Conservation (phyloP, 2,329 filamentous ascomycete species). For the Aspergillus sp. region DNA sequence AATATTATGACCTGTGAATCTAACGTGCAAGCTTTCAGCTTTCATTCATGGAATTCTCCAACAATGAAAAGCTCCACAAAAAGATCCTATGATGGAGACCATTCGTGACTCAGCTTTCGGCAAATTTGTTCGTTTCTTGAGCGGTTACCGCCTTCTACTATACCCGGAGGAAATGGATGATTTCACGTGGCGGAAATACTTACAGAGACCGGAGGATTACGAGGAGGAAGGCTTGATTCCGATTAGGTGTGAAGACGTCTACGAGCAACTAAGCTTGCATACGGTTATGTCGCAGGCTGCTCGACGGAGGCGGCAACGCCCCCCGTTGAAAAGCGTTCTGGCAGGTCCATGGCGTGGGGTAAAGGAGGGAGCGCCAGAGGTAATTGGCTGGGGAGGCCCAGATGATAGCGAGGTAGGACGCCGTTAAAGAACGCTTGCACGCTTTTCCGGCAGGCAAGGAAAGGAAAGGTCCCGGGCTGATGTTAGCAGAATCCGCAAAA, state of each 20-base stretch:
- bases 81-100: background rate
- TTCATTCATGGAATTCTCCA: no score
- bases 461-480: background rate
- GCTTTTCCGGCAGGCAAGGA: background rate
- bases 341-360: background rate
- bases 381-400: background rate
- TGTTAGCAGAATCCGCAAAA: constrained; percentile 54
- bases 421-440: background rate
- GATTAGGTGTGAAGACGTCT: background rate
- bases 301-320: background rate
- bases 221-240: background rate
- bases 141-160: background rate
- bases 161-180: background rate
- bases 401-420: background rate
- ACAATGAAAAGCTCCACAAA: no score
- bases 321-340: background rate
- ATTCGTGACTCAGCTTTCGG: background rate
- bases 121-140: background rate
- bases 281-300: background rate
- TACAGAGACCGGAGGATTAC: background rate
- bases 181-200: background rate
- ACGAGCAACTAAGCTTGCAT: background rate
- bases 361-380: background rate
- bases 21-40: no score
- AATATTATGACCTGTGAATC: no score